A percentile compares a stretch with the other conserved stretches of the same genome.
Conservation (phyloP, 1,284 basidiomycete genomes). For the Papiliotrema flavescens region DNA sequence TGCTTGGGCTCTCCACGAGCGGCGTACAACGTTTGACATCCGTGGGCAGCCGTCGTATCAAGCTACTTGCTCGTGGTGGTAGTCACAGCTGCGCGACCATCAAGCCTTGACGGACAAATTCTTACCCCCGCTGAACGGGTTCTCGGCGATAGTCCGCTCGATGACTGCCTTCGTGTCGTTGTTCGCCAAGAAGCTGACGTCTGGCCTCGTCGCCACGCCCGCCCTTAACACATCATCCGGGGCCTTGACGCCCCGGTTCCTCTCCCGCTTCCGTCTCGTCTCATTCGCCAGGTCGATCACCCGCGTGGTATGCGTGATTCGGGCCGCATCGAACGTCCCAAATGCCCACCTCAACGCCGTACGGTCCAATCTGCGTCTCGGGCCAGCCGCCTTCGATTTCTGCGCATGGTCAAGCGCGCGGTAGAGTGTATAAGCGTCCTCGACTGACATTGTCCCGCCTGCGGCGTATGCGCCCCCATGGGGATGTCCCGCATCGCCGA, state of each 20-base stretch:
- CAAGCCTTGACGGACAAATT: too few relatives aligned
- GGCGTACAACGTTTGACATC: too few relatives aligned
- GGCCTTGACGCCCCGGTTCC: background rate
- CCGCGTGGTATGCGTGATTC: conserved; percentile 2
- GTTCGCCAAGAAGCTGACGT: conserved; percentile 7
- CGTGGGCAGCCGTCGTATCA: too few relatives aligned
- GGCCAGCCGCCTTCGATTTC: too few relatives aligned
- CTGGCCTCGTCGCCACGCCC: background rate
- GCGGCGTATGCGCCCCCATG: conserved; percentile 17
- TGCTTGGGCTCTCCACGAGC: too few relatives aligned
- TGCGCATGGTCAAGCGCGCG: conserved; percentile 3
- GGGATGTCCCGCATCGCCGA: conserved; percentile 16
- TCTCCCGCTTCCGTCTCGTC: background rate
- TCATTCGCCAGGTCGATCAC: conserved; percentile 1
- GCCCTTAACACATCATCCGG: conserved; percentile 3
- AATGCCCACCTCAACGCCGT: background rate
- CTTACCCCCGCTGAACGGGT: background rate
- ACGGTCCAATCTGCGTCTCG: background rate
- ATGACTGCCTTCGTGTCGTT: conserved; percentile 7
- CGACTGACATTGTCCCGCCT: conserved; percentile 13
- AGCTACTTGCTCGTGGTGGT: too few relatives aligned
- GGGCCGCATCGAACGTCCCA: conserved; percentile 1
- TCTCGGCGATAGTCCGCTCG: background rate
- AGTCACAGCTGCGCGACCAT: too few relatives aligned
- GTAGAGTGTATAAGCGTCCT: conserved; percentile 14